Base-by-base conservation (phyloP, 2,329 filamentous ascomycete species). In the Penicillium sp. region DNA sequence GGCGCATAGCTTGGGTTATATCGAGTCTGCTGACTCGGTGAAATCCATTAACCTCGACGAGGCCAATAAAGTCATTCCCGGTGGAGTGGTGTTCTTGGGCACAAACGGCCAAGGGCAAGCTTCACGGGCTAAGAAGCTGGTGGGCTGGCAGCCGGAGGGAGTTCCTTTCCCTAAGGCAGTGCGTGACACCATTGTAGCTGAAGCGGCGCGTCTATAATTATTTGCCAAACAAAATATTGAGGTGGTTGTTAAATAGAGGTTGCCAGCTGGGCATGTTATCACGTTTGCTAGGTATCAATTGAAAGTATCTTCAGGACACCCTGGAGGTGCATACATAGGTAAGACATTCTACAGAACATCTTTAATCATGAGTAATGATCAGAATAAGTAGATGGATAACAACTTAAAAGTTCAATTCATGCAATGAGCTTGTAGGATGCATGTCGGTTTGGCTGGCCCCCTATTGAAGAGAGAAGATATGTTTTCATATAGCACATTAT, bases 101-200 rank as follows among this genome's bases (percentile, higher is more conserved):
- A 52, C 49, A 2, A 52, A 52, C 34, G 49, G 49, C n/a, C 49
- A 52, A 47, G 49, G 49, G 5, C 36, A 6, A 22, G 49, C 49
- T 42, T 52, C 18, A 10, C 34, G 49, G 14, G 49, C 49, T 5
- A 52, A 16, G 32, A 42, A 27, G 6, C 14, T 52, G 13, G 14
- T 52, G 6, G 43, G 49, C 22, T 52, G 49, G 49, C 27, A 47
- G 10, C 49, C 49, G 1, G 3, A 46, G 39, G 43, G 43, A 18
- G 43, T 40, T 6, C 22, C 29, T 14, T 47, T 52, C 43, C 21
- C 27, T 6, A 34, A 34, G 27, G 27, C 24, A 16, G 36, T 32
- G 34, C 49, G 36, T 11, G 43, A 52, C 13, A 47, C 51, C 14
- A 43, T 53, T 24, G 34, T 43, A 32, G 38, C 45, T 22, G 51